These are phyloP conservation scores for Cinnamomum chago DNA, from an alignment of 164 flowering plant species.

Conservation along the genomic window DNA sequence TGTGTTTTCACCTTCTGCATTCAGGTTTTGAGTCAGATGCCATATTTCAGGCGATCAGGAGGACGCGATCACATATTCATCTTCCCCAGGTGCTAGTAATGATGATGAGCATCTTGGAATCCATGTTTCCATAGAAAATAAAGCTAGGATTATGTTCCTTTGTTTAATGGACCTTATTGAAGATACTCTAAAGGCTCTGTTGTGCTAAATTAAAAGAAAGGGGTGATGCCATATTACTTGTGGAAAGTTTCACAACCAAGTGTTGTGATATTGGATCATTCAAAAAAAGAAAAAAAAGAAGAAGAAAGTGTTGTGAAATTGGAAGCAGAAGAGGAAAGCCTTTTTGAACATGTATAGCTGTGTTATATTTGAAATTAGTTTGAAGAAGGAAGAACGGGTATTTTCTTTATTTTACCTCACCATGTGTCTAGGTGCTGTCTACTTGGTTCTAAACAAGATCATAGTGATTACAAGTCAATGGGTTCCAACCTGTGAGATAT, in stretches of 20 bases:
- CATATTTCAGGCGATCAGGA: conserved; percentile 81
- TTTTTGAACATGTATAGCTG: no score
- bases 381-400: background rate
- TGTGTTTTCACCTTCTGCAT: conserved; percentile 10
- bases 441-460: no score
- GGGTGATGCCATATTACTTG: background rate
- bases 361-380: background rate
- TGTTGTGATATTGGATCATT: no score
- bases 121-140: background rate
- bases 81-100: conserved; percentile 74
- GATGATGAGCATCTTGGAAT: background rate
- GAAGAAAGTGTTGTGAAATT: background rate
- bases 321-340: background rate
- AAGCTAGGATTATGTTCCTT: background rate
- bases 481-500: no score
- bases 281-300: no score
- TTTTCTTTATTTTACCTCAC: no score
- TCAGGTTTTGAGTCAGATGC: conserved; percentile 94
- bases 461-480: no score
- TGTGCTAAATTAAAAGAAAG: background rate
- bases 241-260: background rate
- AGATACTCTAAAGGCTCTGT: background rate
- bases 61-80: conserved; percentile 92
- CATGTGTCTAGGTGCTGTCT: no score
- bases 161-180: background rate